phyloP scores from a whole-genome alignment of 306 rosid species.

The Pterocarpus macrocarpus region DNA sequence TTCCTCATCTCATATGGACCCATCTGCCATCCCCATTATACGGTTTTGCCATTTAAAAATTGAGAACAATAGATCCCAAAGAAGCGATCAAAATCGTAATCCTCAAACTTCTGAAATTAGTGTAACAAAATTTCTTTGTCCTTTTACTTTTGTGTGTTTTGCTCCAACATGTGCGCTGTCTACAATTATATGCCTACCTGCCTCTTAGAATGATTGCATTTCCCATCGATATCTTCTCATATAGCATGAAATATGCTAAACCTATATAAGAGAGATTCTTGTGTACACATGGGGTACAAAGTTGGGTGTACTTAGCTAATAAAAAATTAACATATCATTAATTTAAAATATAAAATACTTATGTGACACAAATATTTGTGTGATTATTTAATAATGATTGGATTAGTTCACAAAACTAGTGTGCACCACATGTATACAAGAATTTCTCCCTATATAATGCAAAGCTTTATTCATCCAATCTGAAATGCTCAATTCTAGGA shows the following conservation, averaged over 20 bases:
- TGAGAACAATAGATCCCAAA: conserved; percentile 38
- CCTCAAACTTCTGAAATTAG: conserved; percentile 2
- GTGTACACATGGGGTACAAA: not conserved
- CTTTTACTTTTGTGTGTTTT: conserved; percentile 22
- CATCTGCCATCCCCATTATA: conserved; percentile 41
- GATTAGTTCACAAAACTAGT: not conserved
- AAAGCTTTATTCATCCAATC: conserved; percentile 41
- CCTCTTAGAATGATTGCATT: conserved; percentile 32
- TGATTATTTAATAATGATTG: not conserved
- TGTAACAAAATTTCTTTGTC: conserved; percentile 21
- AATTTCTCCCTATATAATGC: conserved; percentile 2
- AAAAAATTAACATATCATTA: no score
- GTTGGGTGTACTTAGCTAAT: not conserved
- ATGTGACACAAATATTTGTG: not conserved
- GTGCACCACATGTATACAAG: not conserved
- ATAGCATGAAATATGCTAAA: conserved; percentile 31
- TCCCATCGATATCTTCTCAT: conserved; percentile 38
- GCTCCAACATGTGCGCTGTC: conserved; percentile 49
- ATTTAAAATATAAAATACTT: no score
- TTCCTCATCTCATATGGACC: conserved; percentile 51
- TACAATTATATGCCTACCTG: conserved; percentile 45
- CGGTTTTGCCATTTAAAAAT: conserved; percentile 40
- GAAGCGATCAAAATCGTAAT: conserved; percentile 43
- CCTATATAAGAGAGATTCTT: conserved; percentile 4
- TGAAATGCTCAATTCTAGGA: conserved; percentile 38